These are phyloP conservation scores for Nosema muscidifuracis DNA, from an alignment of 371 early-diverging fungal genomes.

Conservation along the genomic window DNA sequence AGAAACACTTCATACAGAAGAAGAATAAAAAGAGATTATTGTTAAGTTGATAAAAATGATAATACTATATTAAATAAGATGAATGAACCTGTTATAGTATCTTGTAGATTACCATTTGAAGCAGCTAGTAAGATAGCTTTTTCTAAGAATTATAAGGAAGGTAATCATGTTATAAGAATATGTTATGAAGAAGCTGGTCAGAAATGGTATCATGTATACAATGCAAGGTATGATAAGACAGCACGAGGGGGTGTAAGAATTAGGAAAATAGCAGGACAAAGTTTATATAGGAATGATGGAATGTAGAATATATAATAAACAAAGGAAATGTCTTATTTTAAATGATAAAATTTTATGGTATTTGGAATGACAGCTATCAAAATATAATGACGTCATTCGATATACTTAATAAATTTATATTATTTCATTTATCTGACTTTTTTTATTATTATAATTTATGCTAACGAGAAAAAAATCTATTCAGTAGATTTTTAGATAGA, in stretches of 20 bases:
- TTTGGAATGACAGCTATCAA: not conserved
- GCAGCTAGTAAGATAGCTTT: slow-evolving; percentile 39
- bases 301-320: not conserved
- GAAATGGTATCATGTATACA: not conserved
- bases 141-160: not conserved
- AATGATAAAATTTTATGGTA: not conserved
- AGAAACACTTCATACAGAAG: slow-evolving; percentile 31
- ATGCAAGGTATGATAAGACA: not conserved
- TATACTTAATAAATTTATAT: not conserved
- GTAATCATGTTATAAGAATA: not conserved
- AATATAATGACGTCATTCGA: too few relatives aligned
- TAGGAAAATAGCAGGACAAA: not conserved
- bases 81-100: slow-evolving; percentile 2
- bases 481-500: too few relatives aligned
- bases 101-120: slow-evolving; percentile 33
- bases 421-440: too few relatives aligned
- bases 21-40: slow-evolving; percentile 4
- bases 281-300: slow-evolving; percentile 4
- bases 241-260: not conserved
- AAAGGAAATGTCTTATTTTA: too few relatives aligned
- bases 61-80: not conserved
- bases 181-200: slow-evolving; percentile 1
- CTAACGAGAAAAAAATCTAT: too few relatives aligned
- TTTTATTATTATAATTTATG: too few relatives aligned
- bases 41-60: slow-evolving; percentile 19